Percentiles rank a stretch among this genome's conserved stretches.
phyloP scores from a whole-genome alignment of 1,139 yeast species.

The Candida glucosophila region DNA sequence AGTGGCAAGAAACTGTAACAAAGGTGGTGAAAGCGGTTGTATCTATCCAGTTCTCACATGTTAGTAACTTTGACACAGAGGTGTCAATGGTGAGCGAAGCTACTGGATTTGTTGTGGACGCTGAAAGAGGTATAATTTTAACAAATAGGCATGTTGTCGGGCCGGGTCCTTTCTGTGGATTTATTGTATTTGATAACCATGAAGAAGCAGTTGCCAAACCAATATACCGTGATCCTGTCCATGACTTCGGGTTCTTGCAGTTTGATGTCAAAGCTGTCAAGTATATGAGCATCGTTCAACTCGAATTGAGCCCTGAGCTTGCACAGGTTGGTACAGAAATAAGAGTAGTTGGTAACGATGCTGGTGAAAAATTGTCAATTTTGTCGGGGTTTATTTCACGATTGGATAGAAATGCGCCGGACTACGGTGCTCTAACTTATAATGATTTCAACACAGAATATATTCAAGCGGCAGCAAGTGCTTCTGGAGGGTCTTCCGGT shows the following conservation, averaged over 20 bases:
- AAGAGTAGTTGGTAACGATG: conserved; percentile 92
- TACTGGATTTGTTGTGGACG: conserved; percentile 91
- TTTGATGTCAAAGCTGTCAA: conserved; percentile 67
- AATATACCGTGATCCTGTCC: conserved; percentile 76
- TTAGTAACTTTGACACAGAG: conserved; percentile 83
- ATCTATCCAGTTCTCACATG: conserved; percentile 81
- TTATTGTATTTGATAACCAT: conserved; percentile 88
- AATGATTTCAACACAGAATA: conserved; percentile 94
- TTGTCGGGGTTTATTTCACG: conserved; percentile 85
- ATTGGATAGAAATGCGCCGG: conserved; percentile 90
- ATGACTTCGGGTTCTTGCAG: conserved; percentile 74
- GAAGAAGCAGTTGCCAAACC: conserved; percentile 88
- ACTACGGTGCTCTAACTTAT: conserved; percentile 82
- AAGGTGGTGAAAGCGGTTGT: conserved; percentile 81
- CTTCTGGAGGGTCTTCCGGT: conserved; percentile 94
- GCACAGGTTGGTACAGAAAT: conserved; percentile 89
- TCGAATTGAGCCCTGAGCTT: conserved; percentile 67
- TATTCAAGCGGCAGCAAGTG: conserved; percentile 93
- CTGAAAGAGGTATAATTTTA: conserved; percentile 68
- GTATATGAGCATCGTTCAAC: conserved; percentile 61
- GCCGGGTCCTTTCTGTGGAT: conserved; percentile 88
- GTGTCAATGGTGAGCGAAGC: conserved; percentile 79
- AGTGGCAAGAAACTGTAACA: conserved; percentile 79
- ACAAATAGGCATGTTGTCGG: conserved; percentile 95
- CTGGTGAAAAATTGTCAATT: conserved; percentile 88